These are phyloP conservation scores for Eucalyptus dawsonii DNA, from an alignment of 345 rosid genomes.

Conservation along the genomic window DNA sequence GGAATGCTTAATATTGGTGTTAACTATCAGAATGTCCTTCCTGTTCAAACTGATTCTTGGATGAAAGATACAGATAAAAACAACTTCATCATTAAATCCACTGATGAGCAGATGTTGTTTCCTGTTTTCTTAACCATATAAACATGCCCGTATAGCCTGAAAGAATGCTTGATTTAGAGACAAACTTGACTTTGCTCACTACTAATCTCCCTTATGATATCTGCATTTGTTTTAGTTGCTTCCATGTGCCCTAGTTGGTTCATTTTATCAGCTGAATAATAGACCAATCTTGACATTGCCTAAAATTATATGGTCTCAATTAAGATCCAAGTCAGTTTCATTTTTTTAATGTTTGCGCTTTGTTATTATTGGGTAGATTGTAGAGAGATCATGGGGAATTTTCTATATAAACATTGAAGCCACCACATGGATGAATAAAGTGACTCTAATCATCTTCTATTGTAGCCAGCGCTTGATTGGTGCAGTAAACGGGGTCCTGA, in stretches of 20 bases:
- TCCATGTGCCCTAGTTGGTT: neutral
- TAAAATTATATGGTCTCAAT: neutral
- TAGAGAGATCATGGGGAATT: neutral
- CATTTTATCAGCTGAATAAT: neutral
- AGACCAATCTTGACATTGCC: neutral
- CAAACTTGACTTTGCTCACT: neutral
- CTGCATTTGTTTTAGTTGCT: neutral
- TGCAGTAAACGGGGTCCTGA: conserved; percentile 69
- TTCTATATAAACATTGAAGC: neutral
- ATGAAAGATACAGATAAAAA: neutral
- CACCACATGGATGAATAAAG: neutral
- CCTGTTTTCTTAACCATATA: neutral
- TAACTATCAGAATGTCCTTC: neutral
- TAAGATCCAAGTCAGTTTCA: neutral
- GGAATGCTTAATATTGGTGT: neutral
- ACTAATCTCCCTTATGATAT: neutral
- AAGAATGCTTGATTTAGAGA: neutral
- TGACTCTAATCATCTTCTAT: neutral
- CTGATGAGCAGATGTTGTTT: neutral
- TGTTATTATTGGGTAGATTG: neutral
- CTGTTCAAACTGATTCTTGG: neutral
- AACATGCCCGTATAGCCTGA: neutral
- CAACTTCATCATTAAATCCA: neutral
- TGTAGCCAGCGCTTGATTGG: conserved; percentile 87
- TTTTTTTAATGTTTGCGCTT: neutral